phyloP scores from a whole-genome alignment of 2,329 filamentous ascomycete genomes.

The Ophiostoma fasciatum region DNA sequence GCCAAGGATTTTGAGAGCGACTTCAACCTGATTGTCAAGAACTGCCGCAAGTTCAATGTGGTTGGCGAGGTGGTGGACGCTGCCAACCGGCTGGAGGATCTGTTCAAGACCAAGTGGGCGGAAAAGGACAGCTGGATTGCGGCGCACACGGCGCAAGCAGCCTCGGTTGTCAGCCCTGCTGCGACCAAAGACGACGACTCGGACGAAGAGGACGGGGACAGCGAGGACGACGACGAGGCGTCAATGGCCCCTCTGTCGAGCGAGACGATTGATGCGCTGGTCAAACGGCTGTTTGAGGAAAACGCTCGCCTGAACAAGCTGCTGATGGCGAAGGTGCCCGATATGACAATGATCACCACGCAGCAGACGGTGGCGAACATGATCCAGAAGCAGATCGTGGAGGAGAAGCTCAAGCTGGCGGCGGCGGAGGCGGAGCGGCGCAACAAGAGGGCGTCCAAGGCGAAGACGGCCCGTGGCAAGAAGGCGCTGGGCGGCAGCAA shows the following conservation, averaged over 20 bases:
- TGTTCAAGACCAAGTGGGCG: conserved; percentile 63
- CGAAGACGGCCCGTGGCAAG: conserved; percentile 41
- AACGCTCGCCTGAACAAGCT: conserved; percentile 42
- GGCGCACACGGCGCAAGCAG: conserved; percentile 31
- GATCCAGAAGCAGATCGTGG: conserved; percentile 58
- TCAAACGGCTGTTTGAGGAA: conserved; percentile 38
- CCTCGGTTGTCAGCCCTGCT: conserved; percentile 2
- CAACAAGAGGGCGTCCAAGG: conserved; percentile 33
- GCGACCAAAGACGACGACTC: conserved; percentile 56
- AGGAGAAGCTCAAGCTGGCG: conserved; percentile 50
- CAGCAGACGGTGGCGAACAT: conserved; percentile 47
- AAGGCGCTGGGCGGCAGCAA: conserved; percentile 14
- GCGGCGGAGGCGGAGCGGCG: conserved; percentile 43
- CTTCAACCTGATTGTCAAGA: conserved; percentile 68
- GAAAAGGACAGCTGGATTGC: conserved; percentile 72
- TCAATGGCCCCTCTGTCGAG: conserved; percentile 24
- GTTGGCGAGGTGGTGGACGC: conserved; percentile 21
- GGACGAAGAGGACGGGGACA: conserved; percentile 57
- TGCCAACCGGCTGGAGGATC: conserved; percentile 56
- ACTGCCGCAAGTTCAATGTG: conserved; percentile 82
- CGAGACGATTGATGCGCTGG: conserved; percentile 37
- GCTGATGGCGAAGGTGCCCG: conserved; percentile 33
- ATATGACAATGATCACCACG: conserved; percentile 37
- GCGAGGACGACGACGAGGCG: conserved; percentile 44
- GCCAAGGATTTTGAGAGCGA: conserved; percentile 78